phyloP scores from a whole-genome alignment of 2,329 filamentous ascomycete species.

The Arthrobotrys iridis region DNA sequence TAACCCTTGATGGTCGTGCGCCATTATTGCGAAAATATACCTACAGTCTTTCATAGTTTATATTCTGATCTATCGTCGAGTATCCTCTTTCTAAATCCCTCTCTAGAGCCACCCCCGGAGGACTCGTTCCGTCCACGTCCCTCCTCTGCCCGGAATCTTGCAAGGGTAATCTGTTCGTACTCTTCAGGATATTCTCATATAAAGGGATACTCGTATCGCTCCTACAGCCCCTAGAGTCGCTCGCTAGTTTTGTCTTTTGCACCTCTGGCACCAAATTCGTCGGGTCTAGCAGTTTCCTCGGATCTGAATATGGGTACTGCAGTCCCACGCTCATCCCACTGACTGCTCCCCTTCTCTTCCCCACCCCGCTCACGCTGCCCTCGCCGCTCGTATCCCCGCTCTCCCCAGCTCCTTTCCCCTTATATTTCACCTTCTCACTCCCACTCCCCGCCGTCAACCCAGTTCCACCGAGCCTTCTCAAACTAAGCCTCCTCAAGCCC shows the following conservation, averaged over 20 bases:
- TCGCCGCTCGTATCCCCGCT: conserved; percentile 7
- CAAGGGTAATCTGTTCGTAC: conserved; percentile 30
- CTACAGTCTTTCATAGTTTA: not conserved
- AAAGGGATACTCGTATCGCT: conserved; percentile 36
- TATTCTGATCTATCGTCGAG: not conserved
- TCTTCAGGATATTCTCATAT: conserved; percentile 49
- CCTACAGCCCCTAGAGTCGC: not conserved
- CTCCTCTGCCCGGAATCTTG: not conserved
- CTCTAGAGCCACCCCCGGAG: not conserved
- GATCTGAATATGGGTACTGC: conserved; percentile 43
- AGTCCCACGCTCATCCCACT: conserved; percentile 19
- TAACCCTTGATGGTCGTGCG: no score
- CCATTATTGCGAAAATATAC: not conserved
- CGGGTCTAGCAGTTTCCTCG: conserved; percentile 35
- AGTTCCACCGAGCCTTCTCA: conserved; percentile 23
- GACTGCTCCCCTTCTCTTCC: conserved; percentile 29
- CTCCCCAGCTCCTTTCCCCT: conserved; percentile 13
- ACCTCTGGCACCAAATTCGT: conserved; percentile 5
- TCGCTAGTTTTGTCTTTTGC: conserved; percentile 6
- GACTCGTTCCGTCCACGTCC: not conserved
- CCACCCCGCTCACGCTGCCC: not conserved
- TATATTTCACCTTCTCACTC: conserved; percentile 8
- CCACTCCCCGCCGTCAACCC: conserved; percentile 4
- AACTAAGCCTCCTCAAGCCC: conserved; percentile 36
- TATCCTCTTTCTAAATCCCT: conserved; percentile 20